Evolutionary conservation across 2,329 filamentous ascomycete species (phyloP), one percentile per base, ranked within the genome.

Genomic region (Colletotrichum endophyticum): DNA sequence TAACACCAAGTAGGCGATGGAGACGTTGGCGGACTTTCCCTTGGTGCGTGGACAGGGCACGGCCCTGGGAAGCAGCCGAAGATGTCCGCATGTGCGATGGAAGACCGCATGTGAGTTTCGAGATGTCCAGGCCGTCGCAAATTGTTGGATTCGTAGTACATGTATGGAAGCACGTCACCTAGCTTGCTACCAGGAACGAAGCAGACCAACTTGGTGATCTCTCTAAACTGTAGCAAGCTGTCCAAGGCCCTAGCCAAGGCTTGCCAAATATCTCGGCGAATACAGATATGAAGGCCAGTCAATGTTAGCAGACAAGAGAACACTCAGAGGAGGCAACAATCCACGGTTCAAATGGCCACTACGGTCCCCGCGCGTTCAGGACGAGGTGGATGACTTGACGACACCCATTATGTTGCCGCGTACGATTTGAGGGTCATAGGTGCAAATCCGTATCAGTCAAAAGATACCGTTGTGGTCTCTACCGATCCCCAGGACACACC

Each of bases 401-500:
- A 22, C 44, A 22, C 19, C 1, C 3, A 6, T 13, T 8, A 13
- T 6, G 44, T 53, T 13, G n/a, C 6, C n/a, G 13, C n/a, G n/a
- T 22, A 13, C 1, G 6, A 3, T 19, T 12, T 3, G n/a, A 13
- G 6, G 6, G 13, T 22, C 44, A 22, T 0, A 6, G 44, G 44
- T 53, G 11, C 4, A 13, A 53, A 53, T 22, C 44, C n/a, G 11
- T 13, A 7, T 0, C 5, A 53, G 6, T 22, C 44, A 5, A 53
- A 36, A 53, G n/a, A 53, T 22, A 7, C n/a, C n/a, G 11, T 5
- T 13, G 44, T 53, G n/a, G 9, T 4, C 44, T 12, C n/a, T 22
- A 13, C 44, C n/a, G 44, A 53, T 53, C 9, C 0, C n/a, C n/a
- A 22, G n/a, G 0, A 0, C 0, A 53, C 0, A 12, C n/a, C 44